Evolutionary conservation across 352 stramenopile genomes (phyloP).

Genomic region (Globisporangium acanthophoron): DNA sequence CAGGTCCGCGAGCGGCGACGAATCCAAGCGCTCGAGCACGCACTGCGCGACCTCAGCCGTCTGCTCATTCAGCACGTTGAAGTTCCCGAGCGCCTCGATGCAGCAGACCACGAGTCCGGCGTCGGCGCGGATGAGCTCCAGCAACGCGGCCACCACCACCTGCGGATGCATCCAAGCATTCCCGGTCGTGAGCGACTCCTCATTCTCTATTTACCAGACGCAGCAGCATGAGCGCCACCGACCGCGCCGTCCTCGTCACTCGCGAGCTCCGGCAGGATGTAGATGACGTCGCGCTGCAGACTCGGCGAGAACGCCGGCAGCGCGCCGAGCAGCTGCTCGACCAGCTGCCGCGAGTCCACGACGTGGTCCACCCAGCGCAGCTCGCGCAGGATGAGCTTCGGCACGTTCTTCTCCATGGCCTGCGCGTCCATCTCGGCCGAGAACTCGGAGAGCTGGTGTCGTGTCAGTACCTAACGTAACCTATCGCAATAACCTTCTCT

Average conservation of each 20-base stretch:
- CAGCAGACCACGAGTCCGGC: conserved; percentile 42
- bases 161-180: conserved; percentile 4
- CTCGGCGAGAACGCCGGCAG: conserved; percentile 34
- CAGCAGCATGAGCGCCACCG: background rate
- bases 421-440: conserved; percentile 28
- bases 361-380: conserved; percentile 58
- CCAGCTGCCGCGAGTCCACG: conserved; percentile 32
- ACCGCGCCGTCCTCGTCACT: conserved; percentile 34
- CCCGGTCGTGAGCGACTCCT: too few relatives aligned
- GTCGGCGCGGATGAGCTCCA: conserved; percentile 51
- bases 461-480: background rate
- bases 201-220: background rate
- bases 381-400: conserved; percentile 60
- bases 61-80: conserved; percentile 45
- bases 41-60: conserved; percentile 28
- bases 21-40: conserved; percentile 44
- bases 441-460: conserved; percentile 31
- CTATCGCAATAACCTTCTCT: background rate
- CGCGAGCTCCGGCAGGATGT: conserved; percentile 58
- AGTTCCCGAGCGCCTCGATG: conserved; percentile 60
- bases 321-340: conserved; percentile 47
- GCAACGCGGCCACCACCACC: conserved; percentile 39
- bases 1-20: conserved; percentile 39
- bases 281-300: conserved; percentile 61
- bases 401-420: conserved; percentile 43